These are phyloP conservation scores for Xylaria polymorpha DNA, from an alignment of 2,329 filamentous ascomycete genomes.

Conservation along the genomic window DNA sequence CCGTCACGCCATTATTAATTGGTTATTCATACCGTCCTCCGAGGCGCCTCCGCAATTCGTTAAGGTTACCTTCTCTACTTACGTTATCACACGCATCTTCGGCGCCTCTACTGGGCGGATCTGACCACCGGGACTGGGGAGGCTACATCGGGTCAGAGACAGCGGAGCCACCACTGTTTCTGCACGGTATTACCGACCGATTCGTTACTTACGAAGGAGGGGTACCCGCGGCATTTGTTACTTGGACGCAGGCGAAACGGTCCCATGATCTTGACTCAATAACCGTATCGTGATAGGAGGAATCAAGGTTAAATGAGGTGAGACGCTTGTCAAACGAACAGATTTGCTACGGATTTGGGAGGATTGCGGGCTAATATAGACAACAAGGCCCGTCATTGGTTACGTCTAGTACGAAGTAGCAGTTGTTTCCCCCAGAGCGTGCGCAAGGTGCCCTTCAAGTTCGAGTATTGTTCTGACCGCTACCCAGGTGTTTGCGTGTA, in stretches of 20 bases:
- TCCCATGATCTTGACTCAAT: constrained; percentile 23
- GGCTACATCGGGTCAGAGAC: constrained; percentile 25
- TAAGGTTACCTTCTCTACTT: constrained; percentile 12
- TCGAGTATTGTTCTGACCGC: constrained; percentile 21
- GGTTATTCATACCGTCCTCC: constrained; percentile 23
- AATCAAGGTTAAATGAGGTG: constrained; percentile 37
- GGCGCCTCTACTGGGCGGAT: constrained; percentile 28
- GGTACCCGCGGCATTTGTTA: constrained; percentile 18
- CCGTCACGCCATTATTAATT: constrained; percentile 29
- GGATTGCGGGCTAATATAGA: constrained; percentile 23
- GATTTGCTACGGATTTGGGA: constrained; percentile 18
- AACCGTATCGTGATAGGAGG: constrained; percentile 25
- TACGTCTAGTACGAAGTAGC: neutral
- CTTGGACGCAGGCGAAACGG: constrained; percentile 15
- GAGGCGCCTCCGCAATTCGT: constrained; percentile 20
- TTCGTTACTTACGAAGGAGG: neutral
- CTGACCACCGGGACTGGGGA: constrained; percentile 19
- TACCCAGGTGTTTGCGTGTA: constrained; percentile 23
- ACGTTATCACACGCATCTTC: constrained; percentile 27
- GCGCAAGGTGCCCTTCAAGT: constrained; percentile 7
- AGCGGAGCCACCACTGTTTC: constrained; percentile 23
- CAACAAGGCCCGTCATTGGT: constrained; percentile 8
- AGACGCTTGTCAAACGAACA: constrained; percentile 37
- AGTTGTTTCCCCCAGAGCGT: constrained; percentile 2
- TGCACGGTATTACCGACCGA: constrained; percentile 16